These are phyloP conservation scores for Asterella californica DNA, from an alignment of 225 moss, liverwort and hornwort species.

Conservation along the genomic window DNA sequence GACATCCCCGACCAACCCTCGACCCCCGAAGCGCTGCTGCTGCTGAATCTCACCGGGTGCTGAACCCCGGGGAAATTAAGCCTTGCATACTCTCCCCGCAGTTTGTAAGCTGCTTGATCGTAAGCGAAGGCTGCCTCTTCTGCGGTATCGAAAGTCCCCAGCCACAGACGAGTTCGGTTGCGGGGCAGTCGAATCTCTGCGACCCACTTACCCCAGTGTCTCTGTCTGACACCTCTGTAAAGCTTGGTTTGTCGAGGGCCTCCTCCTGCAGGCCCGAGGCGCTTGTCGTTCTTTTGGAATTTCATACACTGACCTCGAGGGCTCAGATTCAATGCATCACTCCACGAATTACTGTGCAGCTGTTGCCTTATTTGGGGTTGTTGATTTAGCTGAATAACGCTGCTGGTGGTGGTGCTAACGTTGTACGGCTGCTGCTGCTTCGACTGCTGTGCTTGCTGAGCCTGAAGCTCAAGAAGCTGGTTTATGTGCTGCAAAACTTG, in stretches of 20 bases:
- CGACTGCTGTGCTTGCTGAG: conserved; percentile 15
- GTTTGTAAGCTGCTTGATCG: conserved; percentile 77
- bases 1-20: conserved; percentile 33
- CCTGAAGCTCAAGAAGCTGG: conserved; percentile 38
- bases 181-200: conserved; percentile 80
- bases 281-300: conserved; percentile 69
- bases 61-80: conserved; percentile 71
- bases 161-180: conserved; percentile 80
- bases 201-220: conserved; percentile 98
- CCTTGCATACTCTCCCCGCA: conserved; percentile 77
- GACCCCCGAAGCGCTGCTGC: not conserved
- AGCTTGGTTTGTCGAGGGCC: conserved; percentile 63
- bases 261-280: conserved; percentile 30
- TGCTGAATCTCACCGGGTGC: conserved; percentile 39
- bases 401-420: not conserved
- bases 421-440: conserved; percentile 16
- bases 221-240: conserved; percentile 76
- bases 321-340: conserved; percentile 39
- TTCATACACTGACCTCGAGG: conserved; percentile 47
- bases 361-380: not conserved
- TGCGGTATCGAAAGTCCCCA: conserved; percentile 89
- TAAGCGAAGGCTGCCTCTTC: conserved; percentile 83
- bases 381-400: not conserved
- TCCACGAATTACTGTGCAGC: conserved; percentile 41
- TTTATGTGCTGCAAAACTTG: conserved; percentile 20